Base-by-base conservation (phyloP, 768 basidiomycete species). In the Mycena albidolilacea region DNA sequence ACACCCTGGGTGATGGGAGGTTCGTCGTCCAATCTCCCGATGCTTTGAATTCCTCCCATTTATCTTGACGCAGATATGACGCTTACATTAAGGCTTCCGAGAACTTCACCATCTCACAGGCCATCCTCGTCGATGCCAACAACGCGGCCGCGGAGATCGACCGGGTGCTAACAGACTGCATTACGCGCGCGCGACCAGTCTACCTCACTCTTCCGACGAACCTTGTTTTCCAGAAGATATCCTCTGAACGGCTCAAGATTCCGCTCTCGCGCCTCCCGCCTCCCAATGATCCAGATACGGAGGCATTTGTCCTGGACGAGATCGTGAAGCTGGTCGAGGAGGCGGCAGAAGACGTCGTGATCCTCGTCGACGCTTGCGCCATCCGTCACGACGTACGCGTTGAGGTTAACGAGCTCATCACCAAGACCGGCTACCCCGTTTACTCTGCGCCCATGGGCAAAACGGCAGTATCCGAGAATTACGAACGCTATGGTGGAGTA, bases 181-280 rank as follows among this genome's bases (percentile, higher is more conserved):
- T 94, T 46, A 88, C 87, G 19, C 82, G 78, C 89, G 93, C 92
- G 38, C 91, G 95, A 21, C 97, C 97, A 0, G 95, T 94, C 41
- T 99, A 99, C 79, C 82, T 99, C 50, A 89, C 92, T 44, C 85
- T 98, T 12, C 97, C 96, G 0, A 97, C 92, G 7, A 94, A 98
- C 80, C 84, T 97, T 64, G 92, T 93, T 5, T 86, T 89, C 77
- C 83, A 86, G 65, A 89, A 91, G 78, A 91, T 97, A 19, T 88
- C 95, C 0, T 82, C 90, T 7, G 87, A 89, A 50, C 88, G 89
- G 21, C 86, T 98, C 65, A 82, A 87, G 65, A 89, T 85, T 1
- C 91, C 92, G 8, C 85, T 94, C 10, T 84, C 86, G 44, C 85
- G 85, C 10, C 77, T 83, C 4, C 83, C 83, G 17, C 88, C 89